Base-by-base conservation (phyloP, 768 basidiomycete genomes). In the Phallus indusiatus region DNA sequence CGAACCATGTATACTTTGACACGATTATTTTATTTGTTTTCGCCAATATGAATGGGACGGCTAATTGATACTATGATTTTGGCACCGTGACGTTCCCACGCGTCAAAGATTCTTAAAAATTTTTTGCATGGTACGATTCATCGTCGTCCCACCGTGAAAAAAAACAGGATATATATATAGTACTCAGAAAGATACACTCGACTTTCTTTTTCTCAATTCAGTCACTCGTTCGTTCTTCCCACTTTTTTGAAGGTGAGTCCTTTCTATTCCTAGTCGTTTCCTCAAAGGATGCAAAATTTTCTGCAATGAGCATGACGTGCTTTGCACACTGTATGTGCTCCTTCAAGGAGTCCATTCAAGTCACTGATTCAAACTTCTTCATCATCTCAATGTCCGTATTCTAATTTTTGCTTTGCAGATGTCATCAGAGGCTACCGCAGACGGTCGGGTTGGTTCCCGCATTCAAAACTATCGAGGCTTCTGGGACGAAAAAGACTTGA, bases 401-500 rank as follows among this genome's bases (percentile, higher is more conserved):
- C 47, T 18, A 36, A 42, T n/a, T 20, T 14, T 49, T 11, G 11
- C 28, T 55, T n/a, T 8, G 17, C 47, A 11, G 48, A n/a, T 56
- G 50, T n/a, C 52, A 24, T n/a, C 46, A 69, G 71, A 62, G 73
- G 73, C 37, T 59, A 70, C 34, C 67, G 67, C 36, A 64, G 88
- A 88, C 64, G 84, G 81, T 57, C 84, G 86, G 54, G 73, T 82
- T 53, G 74, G 76, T 64, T 73, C 76, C 64, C 88, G 90, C 52
- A 86, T 92, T 50, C 83, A 82, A 69, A 84, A 83, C 72, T 98
- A 99, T 75, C 86, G 86, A 65, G 83, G 82, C 67, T 93, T 91
- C 75, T 99, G 95, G 94, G 80, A 94, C 63, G 42, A 42, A n/a
- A 85, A 87, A 69, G 88, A 95, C 70, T 75, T 83, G 33, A 72